Evolutionary conservation across 2,329 filamentous ascomycete genomes (phyloP).

Genomic region (Trichocomaceae sp.): DNA sequence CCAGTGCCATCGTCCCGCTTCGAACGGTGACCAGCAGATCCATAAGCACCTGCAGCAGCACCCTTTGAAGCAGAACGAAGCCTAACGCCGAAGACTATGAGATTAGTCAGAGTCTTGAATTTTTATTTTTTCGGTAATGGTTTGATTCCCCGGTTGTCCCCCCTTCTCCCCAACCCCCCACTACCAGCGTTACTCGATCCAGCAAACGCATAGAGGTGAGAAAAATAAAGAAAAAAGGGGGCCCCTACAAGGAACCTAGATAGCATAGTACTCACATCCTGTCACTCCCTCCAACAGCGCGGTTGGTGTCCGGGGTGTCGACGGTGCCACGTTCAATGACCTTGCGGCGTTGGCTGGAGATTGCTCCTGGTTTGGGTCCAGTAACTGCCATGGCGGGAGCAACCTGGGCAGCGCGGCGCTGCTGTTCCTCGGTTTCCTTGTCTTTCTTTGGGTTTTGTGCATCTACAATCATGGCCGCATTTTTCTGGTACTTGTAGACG

Average conservation of each 20-base stretch:
- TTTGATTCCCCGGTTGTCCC: constrained; percentile 22
- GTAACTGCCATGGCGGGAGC: constrained; percentile 51
- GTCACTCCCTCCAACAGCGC: constrained; percentile 72
- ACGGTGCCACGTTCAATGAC: constrained; percentile 64
- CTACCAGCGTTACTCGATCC: constrained; percentile 67
- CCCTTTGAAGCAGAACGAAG: constrained; percentile 76
- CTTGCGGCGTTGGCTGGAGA: constrained; percentile 73
- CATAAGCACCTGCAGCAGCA: constrained; percentile 47
- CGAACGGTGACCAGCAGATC: constrained; percentile 45
- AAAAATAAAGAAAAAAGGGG: constrained; percentile 44
- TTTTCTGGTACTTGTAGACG: constrained; percentile 99
- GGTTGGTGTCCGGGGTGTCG: constrained; percentile 66
- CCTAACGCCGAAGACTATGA: constrained; percentile 77
- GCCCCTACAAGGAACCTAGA: constrained; percentile 79
- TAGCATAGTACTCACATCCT: constrained; percentile 87
- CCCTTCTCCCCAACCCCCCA: constrained; percentile 43
- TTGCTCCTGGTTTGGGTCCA: constrained; percentile 63
- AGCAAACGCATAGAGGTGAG: constrained; percentile 70
- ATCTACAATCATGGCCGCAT: constrained; percentile 87
- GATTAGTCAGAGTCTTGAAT: constrained; percentile 73
- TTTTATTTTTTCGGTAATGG: constrained; percentile 44
- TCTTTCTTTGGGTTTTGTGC: constrained; percentile 62
- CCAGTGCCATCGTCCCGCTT: constrained; percentile 50
- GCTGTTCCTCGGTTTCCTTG: constrained; percentile 65
- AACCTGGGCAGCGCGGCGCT: constrained; percentile 58